Percentiles rank a stretch among this genome's conserved stretches.
phyloP scores from a whole-genome alignment of 2,329 filamentous ascomycete species.

The Mycosphaerelloides madeirae region DNA sequence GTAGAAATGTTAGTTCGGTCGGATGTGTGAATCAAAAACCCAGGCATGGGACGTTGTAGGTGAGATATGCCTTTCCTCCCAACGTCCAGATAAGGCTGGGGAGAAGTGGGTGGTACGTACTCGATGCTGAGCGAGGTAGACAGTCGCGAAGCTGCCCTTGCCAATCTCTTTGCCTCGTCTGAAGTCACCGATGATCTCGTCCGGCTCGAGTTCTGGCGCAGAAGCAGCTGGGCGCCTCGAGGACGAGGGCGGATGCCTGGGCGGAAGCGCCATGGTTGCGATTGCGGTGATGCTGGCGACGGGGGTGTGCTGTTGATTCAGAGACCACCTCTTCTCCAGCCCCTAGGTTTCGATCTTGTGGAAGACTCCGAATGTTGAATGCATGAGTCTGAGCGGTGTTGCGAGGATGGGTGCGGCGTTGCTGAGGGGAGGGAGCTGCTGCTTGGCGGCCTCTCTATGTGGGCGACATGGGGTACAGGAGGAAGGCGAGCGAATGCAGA shows the following conservation, averaged over 20 bases:
- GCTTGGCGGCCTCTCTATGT: constrained; percentile 11
- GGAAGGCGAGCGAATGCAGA: background rate
- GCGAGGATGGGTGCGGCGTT: constrained; percentile 3
- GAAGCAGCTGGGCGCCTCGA: constrained; percentile 33
- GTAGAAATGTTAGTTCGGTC: constrained; percentile 16
- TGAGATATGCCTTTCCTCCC: no score
- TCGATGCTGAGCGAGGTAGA: constrained; percentile 55
- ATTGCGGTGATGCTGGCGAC: constrained; percentile 1
- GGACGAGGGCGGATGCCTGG: constrained; percentile 21
- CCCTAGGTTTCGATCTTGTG: constrained; percentile 11
- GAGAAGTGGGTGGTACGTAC: constrained; percentile 14
- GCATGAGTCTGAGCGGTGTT: constrained; percentile 12
- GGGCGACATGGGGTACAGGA: constrained; percentile 5
- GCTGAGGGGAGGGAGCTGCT: constrained; percentile 5
- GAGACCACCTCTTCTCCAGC: constrained; percentile 11
- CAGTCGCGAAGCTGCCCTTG: constrained; percentile 94
- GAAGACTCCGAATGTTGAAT: constrained; percentile 7
- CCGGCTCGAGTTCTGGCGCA: constrained; percentile 33
- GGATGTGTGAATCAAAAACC: background rate
- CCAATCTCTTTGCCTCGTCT: constrained; percentile 84
- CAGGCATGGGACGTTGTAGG: no score
- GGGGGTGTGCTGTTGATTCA: constrained; percentile 3
- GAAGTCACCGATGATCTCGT: constrained; percentile 65
- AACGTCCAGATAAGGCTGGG: background rate
- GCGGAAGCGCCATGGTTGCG: constrained; percentile 28